Evolutionary conservation across 148 eudicot species (phyloP).

Genomic region (Rhododendron vialii): DNA sequence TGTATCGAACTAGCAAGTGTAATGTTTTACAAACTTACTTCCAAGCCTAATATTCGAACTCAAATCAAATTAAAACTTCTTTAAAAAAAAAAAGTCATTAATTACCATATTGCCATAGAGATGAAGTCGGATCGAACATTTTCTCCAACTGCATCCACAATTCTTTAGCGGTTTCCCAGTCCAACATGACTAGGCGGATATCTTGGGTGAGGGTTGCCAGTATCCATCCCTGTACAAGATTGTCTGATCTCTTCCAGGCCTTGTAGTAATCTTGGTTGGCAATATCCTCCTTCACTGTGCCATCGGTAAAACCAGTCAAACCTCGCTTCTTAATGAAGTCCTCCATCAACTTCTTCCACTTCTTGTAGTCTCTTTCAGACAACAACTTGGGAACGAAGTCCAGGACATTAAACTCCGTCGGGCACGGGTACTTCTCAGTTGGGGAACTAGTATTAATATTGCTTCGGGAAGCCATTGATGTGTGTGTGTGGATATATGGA

Average conservation of each 20-base stretch:
- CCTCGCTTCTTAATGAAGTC: neutral
- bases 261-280: neutral
- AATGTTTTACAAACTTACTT: too few species aligned
- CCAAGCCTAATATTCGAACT: too few species aligned
- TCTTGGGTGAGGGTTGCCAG: neutral
- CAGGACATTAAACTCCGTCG: neutral
- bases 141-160: rapidly evolving
- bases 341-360: neutral
- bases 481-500: too few species aligned
- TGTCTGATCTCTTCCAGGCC: neutral
- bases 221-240: neutral
- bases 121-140: neutral
- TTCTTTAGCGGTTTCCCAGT: neutral
- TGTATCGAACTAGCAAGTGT: too few species aligned
- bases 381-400: neutral
- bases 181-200: neutral
- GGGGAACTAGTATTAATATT: neutral
- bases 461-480: too few species aligned
- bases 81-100: too few species aligned
- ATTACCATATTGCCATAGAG: too few species aligned
- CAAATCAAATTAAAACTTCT: too few species aligned
- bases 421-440: neutral
- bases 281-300: neutral
- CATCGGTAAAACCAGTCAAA: neutral
- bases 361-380: neutral